These are phyloP conservation scores for Gnetum montanum DNA, from an alignment of 75 land plant species.

Conservation along the genomic window DNA sequence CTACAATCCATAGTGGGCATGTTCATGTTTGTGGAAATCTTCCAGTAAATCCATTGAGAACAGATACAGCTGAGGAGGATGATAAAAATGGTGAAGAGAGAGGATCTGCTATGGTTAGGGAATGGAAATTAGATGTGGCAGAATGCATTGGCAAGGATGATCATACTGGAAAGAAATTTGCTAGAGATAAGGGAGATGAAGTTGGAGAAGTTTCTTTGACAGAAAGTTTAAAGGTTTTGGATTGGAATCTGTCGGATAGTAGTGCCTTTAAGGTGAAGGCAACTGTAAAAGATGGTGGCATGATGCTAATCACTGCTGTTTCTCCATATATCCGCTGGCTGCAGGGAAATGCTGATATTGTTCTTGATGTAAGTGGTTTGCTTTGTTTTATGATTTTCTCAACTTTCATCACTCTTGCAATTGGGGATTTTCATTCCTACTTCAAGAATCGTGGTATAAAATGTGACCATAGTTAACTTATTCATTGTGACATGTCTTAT, in stretches of 20 bases:
- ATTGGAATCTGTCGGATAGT: constrained; percentile 71
- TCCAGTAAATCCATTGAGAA: constrained; percentile 59
- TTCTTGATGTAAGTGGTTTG: constrained; percentile 68
- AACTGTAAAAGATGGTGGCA: constrained; percentile 96
- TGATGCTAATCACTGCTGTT: constrained; percentile 92
- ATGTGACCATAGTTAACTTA: too few relatives aligned
- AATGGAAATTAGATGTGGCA: constrained; percentile 41
- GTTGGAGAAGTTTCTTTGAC: constrained; percentile 78
- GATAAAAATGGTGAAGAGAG: constrained; percentile 24
- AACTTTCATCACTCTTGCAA: too few relatives aligned
- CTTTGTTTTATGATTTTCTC: too few relatives aligned
- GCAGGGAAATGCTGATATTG: constrained; percentile 89
- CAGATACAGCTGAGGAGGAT: constrained; percentile 28
- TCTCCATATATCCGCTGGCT: constrained; percentile 87
- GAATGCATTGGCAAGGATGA: constrained; percentile 25
- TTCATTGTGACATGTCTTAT: too few relatives aligned
- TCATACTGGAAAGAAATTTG: constrained; percentile 33
- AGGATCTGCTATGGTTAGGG: constrained; percentile 26
- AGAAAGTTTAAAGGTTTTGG: constrained; percentile 73
- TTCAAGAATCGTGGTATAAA: too few relatives aligned
- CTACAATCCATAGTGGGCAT: constrained; percentile 82
- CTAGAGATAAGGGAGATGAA: constrained; percentile 73
- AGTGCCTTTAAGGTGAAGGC: constrained; percentile 92
- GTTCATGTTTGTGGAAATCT: constrained; percentile 89
- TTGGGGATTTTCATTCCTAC: too few relatives aligned